Evolutionary conservation across 2,329 filamentous ascomycete species (phyloP).

Genomic region (Ophiostoma populinum): DNA sequence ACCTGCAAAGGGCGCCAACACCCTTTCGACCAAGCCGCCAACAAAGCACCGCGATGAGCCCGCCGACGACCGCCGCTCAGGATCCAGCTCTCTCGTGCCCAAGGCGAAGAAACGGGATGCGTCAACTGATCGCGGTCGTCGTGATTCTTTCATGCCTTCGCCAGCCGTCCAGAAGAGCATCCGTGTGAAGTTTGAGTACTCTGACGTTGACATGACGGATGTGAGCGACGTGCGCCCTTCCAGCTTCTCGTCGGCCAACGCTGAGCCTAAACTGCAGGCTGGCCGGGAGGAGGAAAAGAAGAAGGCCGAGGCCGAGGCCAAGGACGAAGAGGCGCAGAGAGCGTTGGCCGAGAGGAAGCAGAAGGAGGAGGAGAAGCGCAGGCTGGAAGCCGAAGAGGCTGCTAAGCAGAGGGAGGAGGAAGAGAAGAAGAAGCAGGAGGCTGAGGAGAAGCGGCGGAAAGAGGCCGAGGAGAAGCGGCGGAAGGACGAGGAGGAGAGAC

Average conservation of each 20-base stretch:
- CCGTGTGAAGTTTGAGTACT: constrained; percentile 39
- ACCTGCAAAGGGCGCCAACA: constrained; percentile 20
- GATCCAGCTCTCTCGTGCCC: constrained; percentile 12
- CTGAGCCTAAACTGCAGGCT: constrained; percentile 15
- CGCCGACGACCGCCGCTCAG: constrained; percentile 19
- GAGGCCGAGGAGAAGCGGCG: constrained; percentile 15
- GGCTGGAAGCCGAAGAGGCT: constrained; percentile 19
- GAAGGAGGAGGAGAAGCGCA: constrained; percentile 14
- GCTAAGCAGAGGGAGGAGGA: constrained; percentile 20
- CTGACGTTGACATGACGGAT: constrained; percentile 39
- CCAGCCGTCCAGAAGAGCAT: constrained; percentile 30
- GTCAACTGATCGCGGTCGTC: constrained; percentile 21
- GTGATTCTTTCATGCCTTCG: constrained; percentile 22
- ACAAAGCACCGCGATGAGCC: constrained; percentile 26
- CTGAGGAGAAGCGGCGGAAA: constrained; percentile 16
- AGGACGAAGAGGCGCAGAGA: constrained; percentile 13
- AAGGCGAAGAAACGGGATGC: constrained; percentile 22
- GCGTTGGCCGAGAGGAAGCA: no score
- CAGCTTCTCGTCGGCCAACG: constrained; percentile 14
- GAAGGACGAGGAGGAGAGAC: constrained; percentile 17
- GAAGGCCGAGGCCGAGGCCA: constrained; percentile 15
- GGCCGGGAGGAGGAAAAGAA: constrained; percentile 14
- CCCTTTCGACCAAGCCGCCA: constrained; percentile 18
- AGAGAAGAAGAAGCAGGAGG: constrained; percentile 13
- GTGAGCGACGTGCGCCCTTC: constrained; percentile 15